A percentile compares a stretch with the other conserved stretches of the same genome.
Conservation (phyloP, 306 rosid genomes). For the Prunus mongolica region DNA sequence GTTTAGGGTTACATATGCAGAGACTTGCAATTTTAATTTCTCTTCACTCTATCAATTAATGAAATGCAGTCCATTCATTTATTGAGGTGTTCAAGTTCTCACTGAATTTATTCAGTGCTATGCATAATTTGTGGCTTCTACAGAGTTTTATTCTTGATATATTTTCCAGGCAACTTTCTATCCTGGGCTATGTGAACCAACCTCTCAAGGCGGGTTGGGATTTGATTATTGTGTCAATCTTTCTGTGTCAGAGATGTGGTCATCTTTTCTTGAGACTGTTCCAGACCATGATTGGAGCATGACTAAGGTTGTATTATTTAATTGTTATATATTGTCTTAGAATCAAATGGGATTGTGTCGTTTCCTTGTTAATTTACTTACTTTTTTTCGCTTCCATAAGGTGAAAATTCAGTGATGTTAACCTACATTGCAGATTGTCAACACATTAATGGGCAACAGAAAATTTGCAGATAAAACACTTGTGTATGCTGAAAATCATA, state of each 20-base stretch:
- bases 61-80: not conserved
- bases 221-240: constrained; percentile 92
- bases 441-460: constrained; percentile 60
- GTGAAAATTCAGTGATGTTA: constrained; percentile 11
- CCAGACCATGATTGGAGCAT: constrained; percentile 89
- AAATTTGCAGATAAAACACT: constrained; percentile 69
- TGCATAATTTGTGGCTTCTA: not conserved
- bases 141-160: constrained; percentile 7
- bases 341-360: constrained; percentile 5
- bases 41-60: not conserved
- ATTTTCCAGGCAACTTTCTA: constrained; percentile 75
- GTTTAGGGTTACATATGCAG: not conserved
- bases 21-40: not conserved
- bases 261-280: constrained; percentile 68
- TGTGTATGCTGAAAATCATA: constrained; percentile 84
- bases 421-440: constrained; percentile 55
- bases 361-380: constrained; percentile 11
- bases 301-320: constrained; percentile 61
- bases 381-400: constrained; percentile 13
- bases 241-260: constrained; percentile 85
- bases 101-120: not conserved
- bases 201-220: constrained; percentile 96
- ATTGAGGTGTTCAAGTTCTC: not conserved
- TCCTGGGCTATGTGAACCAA: constrained; percentile 89
- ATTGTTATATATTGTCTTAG: constrained; percentile 14